Conservation (phyloP, 208 protist species). For the Acanthamoeba castellanii region DNA sequence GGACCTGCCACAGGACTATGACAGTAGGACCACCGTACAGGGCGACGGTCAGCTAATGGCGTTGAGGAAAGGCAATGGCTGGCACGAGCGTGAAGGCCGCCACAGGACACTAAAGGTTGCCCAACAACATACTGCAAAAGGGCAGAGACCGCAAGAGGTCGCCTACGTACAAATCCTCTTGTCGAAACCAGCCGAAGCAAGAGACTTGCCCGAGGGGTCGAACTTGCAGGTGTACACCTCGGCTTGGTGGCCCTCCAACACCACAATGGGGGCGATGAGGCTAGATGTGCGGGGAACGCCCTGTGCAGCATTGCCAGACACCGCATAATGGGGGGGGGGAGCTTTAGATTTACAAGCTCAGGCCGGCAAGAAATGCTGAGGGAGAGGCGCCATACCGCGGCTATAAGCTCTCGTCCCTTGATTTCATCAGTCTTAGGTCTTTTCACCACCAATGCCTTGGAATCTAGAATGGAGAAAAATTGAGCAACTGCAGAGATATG, state of each 20-base stretch:
- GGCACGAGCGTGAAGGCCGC: too few relatives aligned
- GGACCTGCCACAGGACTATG: conserved; percentile 88
- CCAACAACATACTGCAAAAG: not conserved
- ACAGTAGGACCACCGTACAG: not conserved
- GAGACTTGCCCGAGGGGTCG: conserved; percentile 79
- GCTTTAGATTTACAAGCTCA: not conserved
- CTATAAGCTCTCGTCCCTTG: conserved; percentile 47
- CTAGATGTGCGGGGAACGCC: conserved; percentile 86
- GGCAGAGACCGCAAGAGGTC: conserved; percentile 2
- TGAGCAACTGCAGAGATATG: not conserved
- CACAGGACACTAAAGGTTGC: not conserved
- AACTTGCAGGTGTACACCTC: conserved; percentile 86
- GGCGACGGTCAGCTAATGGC: not conserved
- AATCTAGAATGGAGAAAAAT: not conserved
- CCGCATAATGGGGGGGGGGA: not conserved
- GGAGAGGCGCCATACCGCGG: not conserved
- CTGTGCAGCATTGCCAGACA: not conserved
- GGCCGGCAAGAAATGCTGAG: not conserved
- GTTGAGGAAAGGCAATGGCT: not conserved
- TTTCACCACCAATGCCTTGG: conserved; percentile 61
- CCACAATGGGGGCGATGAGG: conserved; percentile 87
- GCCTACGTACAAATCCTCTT: conserved; percentile 85
- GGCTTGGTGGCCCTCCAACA: conserved; percentile 86
- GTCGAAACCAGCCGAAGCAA: conserved; percentile 87
- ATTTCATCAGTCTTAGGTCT: conserved; percentile 50